Evolutionary conservation across 2,329 filamentous ascomycete genomes (phyloP), one percentile per base, ranked within the genome.

Genomic region (Dryadomyces sulphureus): DNA sequence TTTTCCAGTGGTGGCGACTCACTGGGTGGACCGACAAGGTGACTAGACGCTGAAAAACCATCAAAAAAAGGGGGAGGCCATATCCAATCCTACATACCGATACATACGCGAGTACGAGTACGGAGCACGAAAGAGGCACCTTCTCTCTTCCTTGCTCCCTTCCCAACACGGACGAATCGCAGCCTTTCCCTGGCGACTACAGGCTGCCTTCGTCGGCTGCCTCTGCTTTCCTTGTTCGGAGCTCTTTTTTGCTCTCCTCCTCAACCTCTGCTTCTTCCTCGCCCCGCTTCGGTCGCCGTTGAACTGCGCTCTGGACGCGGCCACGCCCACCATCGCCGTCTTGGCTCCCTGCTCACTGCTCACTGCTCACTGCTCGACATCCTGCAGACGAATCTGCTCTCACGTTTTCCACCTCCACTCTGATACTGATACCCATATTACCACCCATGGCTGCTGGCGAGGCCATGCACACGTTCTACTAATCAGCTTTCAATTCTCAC

Each of bases 101-200:
- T 21, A 24, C 21, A 39, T 25, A 21, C n/a, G n/a, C n/a, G 27
- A 4, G 27, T 32, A 32, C 27, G 27, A 42, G 24, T 17, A 30
- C 12, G 20, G 20, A 43, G 40, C 40, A 42, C 11, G 9, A 20
- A 22, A 9, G 14, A 24, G 24, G 17, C 39, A 22, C 38, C n/a
- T 42, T 20, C 22, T 17, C 27, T 43, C n/a, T n/a, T 25, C 32
- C 21, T 32, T 32, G 25, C 25, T 30, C 12, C 9, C 27, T 32
- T 32, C 34, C 14, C 21, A 12, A 7, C n/a, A 22, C 27, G 36
- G 43, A 45, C 43, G 43, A 45, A 40, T 45, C 34, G 36, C 36
- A 24, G n/a, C 27, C 43, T 34, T 25, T 43, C 14, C 11, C 12
- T n/a, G 40, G 24, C n/a, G 20, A 22, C 11, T 12, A 40, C n/a